phyloP scores from a whole-genome alignment of 768 basidiomycete genomes.

The Lentinula boryana region DNA sequence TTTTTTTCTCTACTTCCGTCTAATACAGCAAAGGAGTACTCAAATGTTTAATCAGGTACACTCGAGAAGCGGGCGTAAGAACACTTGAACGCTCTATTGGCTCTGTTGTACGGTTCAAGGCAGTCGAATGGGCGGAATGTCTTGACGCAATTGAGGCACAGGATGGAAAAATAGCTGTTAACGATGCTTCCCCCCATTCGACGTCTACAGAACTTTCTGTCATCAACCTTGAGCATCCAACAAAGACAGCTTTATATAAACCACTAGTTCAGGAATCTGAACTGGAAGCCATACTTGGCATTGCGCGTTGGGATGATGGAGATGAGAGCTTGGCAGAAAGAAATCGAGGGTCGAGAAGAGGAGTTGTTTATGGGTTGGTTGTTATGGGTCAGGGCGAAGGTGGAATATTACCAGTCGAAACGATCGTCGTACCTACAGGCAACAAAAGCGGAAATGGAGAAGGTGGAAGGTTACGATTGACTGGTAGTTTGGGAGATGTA shows the following conservation, averaged over 20 bases:
- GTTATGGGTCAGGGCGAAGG: slow-evolving; percentile 88
- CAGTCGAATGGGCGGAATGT: slow-evolving; percentile 83
- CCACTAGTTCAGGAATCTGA: slow-evolving; percentile 59
- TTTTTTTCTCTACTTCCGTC: not conserved
- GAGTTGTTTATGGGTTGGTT: slow-evolving; percentile 81
- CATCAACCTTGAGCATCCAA: slow-evolving; percentile 13
- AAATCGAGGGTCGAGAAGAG: slow-evolving; percentile 51
- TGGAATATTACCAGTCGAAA: slow-evolving; percentile 81
- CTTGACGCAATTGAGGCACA: slow-evolving; percentile 32
- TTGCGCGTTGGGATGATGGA: slow-evolving; percentile 65
- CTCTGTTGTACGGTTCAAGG: slow-evolving; percentile 84
- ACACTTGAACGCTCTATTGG: slow-evolving; percentile 84
- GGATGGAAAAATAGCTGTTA: slow-evolving; percentile 14
- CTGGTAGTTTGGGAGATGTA: slow-evolving; percentile 80
- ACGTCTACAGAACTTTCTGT: slow-evolving; percentile 14
- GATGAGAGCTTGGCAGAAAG: slow-evolving; percentile 60
- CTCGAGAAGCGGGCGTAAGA: slow-evolving; percentile 91
- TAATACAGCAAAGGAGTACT: not conserved
- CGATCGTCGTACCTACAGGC: slow-evolving; percentile 53
- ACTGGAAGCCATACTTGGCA: slow-evolving; percentile 80
- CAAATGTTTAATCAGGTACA: slow-evolving; percentile 36
- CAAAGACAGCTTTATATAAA: slow-evolving; percentile 38
- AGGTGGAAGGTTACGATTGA: slow-evolving; percentile 64
- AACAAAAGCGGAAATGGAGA: slow-evolving; percentile 48
- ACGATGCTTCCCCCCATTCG: not conserved